These are phyloP conservation scores for Amphicarpaea edgeworthii DNA, from an alignment of 306 rosid species.

Conservation along the genomic window DNA sequence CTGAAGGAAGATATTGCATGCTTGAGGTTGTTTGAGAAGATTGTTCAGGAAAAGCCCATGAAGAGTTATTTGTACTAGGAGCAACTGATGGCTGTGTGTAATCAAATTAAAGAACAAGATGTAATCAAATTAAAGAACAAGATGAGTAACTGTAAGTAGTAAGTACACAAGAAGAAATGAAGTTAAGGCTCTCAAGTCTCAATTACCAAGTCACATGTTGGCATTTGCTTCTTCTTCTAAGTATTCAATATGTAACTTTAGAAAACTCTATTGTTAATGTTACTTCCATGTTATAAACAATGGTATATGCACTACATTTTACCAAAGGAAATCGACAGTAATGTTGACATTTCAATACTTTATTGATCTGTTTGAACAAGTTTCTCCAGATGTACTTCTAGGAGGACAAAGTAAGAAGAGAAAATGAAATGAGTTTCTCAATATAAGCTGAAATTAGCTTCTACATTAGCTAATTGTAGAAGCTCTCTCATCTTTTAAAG, in stretches of 20 bases:
- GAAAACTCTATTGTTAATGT: no score
- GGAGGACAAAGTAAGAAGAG: no score
- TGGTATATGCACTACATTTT: neutral
- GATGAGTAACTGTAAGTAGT: conserved; percentile 9
- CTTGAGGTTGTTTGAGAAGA: conserved; percentile 43
- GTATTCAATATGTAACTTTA: no score
- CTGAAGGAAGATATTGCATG: conserved; percentile 48
- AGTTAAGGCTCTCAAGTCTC: neutral
- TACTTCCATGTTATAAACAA: neutral
- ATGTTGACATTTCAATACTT: conserved; percentile 5
- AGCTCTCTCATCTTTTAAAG: no score
- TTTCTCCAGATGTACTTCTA: no score
- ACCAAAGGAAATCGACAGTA: neutral
- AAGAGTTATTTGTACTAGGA: conserved; percentile 47
- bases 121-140: conserved; percentile 37
- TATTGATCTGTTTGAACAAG: no score
- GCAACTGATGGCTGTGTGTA: conserved; percentile 51
- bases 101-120: conserved; percentile 35
- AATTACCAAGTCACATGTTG: no score
- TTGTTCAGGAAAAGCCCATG: conserved; percentile 43
- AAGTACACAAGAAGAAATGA: conserved; percentile 5
- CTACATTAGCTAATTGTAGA: no score
- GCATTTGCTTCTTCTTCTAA: no score
- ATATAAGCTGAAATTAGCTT: no score
- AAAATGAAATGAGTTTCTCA: no score